Base-by-base conservation (phyloP, 2,329 filamentous ascomycete genomes). In the Cercospora zeae-maydis region DNA sequence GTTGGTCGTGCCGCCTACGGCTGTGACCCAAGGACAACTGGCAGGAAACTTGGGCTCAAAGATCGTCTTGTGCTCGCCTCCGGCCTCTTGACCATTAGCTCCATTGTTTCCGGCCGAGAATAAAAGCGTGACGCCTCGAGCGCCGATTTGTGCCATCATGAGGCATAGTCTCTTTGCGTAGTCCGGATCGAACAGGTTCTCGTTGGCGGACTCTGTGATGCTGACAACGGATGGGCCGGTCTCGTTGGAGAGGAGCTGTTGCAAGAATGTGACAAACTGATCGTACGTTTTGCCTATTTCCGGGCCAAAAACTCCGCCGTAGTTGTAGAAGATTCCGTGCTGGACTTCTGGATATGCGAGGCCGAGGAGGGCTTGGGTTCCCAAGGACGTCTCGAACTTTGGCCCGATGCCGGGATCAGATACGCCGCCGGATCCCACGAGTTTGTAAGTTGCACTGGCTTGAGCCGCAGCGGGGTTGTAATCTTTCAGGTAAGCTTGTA, bases 111-210 rank as follows among this genome's bases (percentile, higher is more conserved):
- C 88, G 9, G 82, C 83, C 9, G 84, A 82, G 66, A 86, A 86
- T 16, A 89, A 76, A 6, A 89, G 78, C 0, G 83, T 84, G 1
- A 87, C 82, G 13, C 87, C 88, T 45, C 86, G 83, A 1, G 84
- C 81, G n/a, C 86, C 86, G 37, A 89, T 82, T 68, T 87, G 82
- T 54, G 83, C 84, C 70, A 88, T 86, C 70, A 86, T 78, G 66
- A 83, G 82, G 78, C 87, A 90, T 6, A 88, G 83, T 53, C 82
- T 81, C 51, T 78, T 76, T 8, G 85, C 84, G 69, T 88, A 90
- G 16, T 81, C 67, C 14, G 62, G 64, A 49, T 70, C 66, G 21
- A 71, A 51, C 1, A 55, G 30, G 19, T 70, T 58, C 51, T 71
- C 69, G 4, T 67, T 61, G 52, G 65, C 59, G 27, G 56, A 63